phyloP scores from a whole-genome alignment of 139 green algal genomes.

The Axilococcus clingmanii region DNA sequence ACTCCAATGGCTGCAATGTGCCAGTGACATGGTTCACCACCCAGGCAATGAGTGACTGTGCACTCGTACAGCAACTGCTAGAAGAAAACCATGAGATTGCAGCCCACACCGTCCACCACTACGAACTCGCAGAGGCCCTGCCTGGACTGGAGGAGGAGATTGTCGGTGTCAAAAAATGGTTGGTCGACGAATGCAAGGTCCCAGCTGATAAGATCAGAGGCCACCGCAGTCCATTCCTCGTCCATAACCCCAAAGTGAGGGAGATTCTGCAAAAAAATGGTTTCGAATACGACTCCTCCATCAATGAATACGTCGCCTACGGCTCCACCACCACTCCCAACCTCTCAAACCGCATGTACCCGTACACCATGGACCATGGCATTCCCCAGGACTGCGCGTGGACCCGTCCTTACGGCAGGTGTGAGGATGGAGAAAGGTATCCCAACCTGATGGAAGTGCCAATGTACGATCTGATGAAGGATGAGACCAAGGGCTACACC shows the following conservation, averaged over 20 bases:
- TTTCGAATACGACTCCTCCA: conserved; percentile 22
- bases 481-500: not conserved
- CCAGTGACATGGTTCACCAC: conserved; percentile 24
- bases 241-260: conserved; percentile 17
- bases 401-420: not conserved
- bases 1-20: conserved; percentile 22
- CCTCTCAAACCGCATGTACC: conserved; percentile 3
- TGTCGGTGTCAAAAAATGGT: not conserved
- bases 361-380: conserved; percentile 8
- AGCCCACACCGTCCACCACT: conserved; percentile 15
- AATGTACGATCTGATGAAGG: conserved; percentile 9
- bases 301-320: conserved; percentile 9
- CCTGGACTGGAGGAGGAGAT: conserved; percentile 10
- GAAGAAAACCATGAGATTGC: conserved; percentile 27
- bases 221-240: conserved; percentile 16
- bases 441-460: conserved; percentile 6
- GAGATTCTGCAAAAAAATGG: not conserved
- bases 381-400: conserved; percentile 15
- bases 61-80: conserved; percentile 8
- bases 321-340: not conserved
- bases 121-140: not conserved
- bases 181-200: conserved; percentile 8
- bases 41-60: conserved; percentile 13
- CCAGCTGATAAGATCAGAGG: conserved; percentile 9
- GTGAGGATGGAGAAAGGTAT: conserved; percentile 3